Conservation (phyloP, 768 basidiomycete genomes). For the Naganishia antarctica region DNA sequence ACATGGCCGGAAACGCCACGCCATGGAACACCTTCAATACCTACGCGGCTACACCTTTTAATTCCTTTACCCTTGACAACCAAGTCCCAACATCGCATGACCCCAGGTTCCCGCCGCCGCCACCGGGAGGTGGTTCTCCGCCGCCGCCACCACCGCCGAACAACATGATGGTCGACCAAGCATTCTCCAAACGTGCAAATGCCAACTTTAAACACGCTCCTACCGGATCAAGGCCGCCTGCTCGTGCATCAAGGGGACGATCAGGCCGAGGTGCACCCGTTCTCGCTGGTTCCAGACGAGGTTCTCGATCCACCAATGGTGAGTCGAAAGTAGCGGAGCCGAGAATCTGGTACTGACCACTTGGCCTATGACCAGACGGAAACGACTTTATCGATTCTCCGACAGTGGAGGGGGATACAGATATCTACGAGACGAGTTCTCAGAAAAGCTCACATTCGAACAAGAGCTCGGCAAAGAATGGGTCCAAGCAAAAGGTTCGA, state of each 20-base stretch:
- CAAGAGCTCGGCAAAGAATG: not conserved
- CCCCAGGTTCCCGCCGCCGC: conserved; percentile 1
- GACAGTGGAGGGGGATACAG: not conserved
- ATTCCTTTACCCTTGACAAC: conserved; percentile 6
- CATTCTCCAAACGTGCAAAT: conserved; percentile 10
- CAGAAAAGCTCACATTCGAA: conserved; percentile 16
- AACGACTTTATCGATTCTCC: not conserved
- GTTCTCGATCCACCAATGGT: conserved; percentile 13
- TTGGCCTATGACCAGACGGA: not conserved
- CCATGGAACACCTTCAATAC: not conserved
- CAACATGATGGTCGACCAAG: not conserved
- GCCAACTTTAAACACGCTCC: not conserved
- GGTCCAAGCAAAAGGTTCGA: too few species aligned
- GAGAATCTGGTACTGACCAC: not conserved
- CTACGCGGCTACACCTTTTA: conserved; percentile 11
- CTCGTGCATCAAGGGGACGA: not conserved
- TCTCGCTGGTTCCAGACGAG: not conserved
- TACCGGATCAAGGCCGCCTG: not conserved
- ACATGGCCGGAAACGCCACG: not conserved
- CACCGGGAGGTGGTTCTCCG: not conserved
- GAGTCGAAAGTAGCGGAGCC: too few species aligned
- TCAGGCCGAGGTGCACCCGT: not conserved
- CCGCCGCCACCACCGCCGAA: not conserved
- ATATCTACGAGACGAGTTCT: not conserved
- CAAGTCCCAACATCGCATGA: not conserved